phyloP scores from a whole-genome alignment of 1,139 yeast genomes.

The Sugiyamaella neomexicana region DNA sequence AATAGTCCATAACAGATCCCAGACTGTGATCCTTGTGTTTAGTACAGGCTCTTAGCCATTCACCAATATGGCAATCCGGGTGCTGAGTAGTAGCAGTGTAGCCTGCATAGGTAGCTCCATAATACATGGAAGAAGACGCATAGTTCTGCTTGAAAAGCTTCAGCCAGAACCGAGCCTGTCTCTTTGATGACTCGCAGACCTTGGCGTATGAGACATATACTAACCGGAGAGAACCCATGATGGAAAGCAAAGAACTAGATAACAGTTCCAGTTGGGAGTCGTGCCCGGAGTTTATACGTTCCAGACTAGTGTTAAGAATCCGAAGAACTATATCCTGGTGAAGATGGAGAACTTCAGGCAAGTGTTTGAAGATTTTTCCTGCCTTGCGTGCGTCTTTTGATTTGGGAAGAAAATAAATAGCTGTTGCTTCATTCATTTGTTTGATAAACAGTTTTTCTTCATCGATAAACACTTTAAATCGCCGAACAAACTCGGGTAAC shows the following conservation, averaged over 20 bases:
- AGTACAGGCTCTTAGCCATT: conserved; percentile 30
- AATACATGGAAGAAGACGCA: conserved; percentile 19
- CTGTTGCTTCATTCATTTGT: conserved; percentile 29
- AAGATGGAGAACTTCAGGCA: conserved; percentile 31
- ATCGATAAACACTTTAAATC: conserved; percentile 26
- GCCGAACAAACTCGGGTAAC: neutral
- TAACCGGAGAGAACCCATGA: conserved; percentile 6
- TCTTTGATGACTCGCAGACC: conserved; percentile 7
- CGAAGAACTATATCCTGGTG: conserved; percentile 30
- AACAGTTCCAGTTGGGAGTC: conserved; percentile 20
- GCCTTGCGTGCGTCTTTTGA: conserved; percentile 22
- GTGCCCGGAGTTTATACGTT: conserved; percentile 21
- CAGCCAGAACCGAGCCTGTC: conserved; percentile 20
- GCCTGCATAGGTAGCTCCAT: conserved; percentile 20
- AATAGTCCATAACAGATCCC: conserved; percentile 27
- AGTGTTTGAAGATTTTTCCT: conserved; percentile 26
- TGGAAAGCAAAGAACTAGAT: conserved; percentile 8
- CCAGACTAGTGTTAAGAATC: conserved; percentile 25
- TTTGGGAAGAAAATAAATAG: conserved; percentile 25
- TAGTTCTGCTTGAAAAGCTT: conserved; percentile 12
- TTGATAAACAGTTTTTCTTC: conserved; percentile 30
- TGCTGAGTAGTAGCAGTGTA: conserved; percentile 28
- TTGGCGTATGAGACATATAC: conserved; percentile 13
- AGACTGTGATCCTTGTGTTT: conserved; percentile 27
- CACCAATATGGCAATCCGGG: conserved; percentile 33